Conservation (phyloP, 176 grass and related monocot species). For the Ananas comosus region DNA sequence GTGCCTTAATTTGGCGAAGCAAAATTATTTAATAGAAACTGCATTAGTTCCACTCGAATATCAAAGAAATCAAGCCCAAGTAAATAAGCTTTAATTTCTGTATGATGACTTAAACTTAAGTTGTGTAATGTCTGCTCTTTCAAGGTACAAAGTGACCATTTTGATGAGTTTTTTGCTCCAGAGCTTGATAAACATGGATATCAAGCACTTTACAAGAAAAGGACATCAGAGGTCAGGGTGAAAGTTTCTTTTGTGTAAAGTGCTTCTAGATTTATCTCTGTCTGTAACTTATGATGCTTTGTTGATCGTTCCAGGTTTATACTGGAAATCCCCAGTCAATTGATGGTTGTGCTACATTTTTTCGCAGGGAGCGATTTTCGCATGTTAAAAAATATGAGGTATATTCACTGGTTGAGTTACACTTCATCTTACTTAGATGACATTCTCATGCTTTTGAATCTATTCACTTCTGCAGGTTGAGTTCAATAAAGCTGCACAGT, state of each 20-base stretch:
- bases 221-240: slow-evolving; percentile 71
- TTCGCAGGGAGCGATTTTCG: slow-evolving; percentile 96
- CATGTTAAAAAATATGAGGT: slow-evolving; percentile 99
- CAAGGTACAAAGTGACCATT: slow-evolving; percentile 88
- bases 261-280: background rate
- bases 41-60: background rate
- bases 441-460: slow-evolving; percentile 22
- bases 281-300: background rate
- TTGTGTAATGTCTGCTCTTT: slow-evolving; percentile 10
- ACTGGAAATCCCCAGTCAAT: slow-evolving; percentile 51
- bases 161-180: slow-evolving; percentile 87
- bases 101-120: background rate
- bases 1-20: background rate
- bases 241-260: background rate
- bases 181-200: slow-evolving; percentile 99
- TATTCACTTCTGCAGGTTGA: slow-evolving; percentile 60
- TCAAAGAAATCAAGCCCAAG: background rate
- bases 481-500: slow-evolving; percentile 99
- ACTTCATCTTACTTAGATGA: background rate
- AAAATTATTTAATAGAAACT: background rate
- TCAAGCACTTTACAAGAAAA: slow-evolving; percentile 97
- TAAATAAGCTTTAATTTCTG: background rate
- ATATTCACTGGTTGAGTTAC: background rate
- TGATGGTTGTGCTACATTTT: slow-evolving; percentile 98
- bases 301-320: slow-evolving; percentile 50